Evolutionary conservation across 371 early-diverging fungal genomes (phyloP).

Genomic region (Paramicrosporidium saccamoebae): DNA sequence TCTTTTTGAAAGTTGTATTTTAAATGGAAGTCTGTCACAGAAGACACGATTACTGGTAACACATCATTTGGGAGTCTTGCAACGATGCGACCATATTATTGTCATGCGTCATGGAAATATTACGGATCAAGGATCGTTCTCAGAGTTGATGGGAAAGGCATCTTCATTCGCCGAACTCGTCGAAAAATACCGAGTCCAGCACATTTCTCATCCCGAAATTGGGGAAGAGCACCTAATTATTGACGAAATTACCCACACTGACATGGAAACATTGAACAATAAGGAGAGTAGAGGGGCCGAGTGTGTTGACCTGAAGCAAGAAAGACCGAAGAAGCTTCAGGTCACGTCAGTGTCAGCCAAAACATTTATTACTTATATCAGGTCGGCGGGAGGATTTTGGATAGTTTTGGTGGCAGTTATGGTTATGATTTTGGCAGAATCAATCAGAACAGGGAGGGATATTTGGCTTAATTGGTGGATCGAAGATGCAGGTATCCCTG

Average conservation of each 20-base stretch:
- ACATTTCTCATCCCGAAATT: conserved; percentile 2
- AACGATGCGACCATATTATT: conserved; percentile 19
- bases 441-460: not conserved
- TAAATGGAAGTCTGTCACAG: conserved; percentile 28
- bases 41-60: conserved; percentile 59
- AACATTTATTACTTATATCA: not conserved
- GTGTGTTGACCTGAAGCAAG: too few species aligned
- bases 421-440: not conserved
- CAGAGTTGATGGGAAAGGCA: conserved; percentile 13
- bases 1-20: conserved; percentile 48
- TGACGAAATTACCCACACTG: conserved; percentile 3
- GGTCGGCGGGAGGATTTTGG: not conserved
- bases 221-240: conserved; percentile 1
- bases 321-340: too few species aligned
- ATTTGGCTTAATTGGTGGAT: not conserved
- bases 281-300: not conserved
- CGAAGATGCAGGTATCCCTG: not conserved
- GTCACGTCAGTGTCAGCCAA: conserved; percentile 1
- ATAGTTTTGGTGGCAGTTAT: too few species aligned
- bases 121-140: conserved; percentile 23
- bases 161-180: not conserved
- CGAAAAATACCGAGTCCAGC: conserved; percentile 2
- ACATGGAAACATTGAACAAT: not conserved
- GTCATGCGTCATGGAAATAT: conserved; percentile 32
- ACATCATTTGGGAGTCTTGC: conserved; percentile 41